Percentiles rank a stretch among this genome's conserved stretches.
These are phyloP conservation scores for Lojkania enalia DNA, from an alignment of 2,329 filamentous ascomycete genomes.

Conservation along the genomic window DNA sequence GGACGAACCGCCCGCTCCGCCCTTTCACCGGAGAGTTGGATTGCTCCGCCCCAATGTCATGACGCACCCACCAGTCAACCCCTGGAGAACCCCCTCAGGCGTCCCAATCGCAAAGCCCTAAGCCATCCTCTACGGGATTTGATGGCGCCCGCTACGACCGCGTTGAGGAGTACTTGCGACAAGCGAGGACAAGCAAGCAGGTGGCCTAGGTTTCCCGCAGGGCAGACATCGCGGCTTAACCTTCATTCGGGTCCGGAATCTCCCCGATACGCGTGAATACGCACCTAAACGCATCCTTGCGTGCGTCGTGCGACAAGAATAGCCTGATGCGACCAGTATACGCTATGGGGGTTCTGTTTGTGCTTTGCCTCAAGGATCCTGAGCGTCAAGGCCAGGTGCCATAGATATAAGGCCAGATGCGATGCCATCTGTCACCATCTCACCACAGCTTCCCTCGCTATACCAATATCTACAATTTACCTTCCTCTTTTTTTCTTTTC, in stretches of 20 bases:
- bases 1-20: too few species aligned
- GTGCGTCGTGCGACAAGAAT: slow-evolving; percentile 1
- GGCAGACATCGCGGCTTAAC: neutral
- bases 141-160: neutral
- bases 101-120: slow-evolving; percentile 1
- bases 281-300: neutral
- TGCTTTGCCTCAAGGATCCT: neutral
- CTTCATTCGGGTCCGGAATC: neutral
- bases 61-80: neutral
- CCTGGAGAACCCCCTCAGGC: neutral
- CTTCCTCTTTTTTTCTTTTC: neutral
- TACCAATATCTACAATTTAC: neutral
- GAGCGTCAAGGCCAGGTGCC: neutral
- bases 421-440: neutral
- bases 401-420: slow-evolving; percentile 1
- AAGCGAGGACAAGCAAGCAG: neutral
- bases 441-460: neutral
- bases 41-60: slow-evolving; percentile 8
- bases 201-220: neutral
- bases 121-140: neutral
- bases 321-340: neutral
- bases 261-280: slow-evolving; percentile 1
- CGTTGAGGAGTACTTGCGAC: slow-evolving; percentile 4
- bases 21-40: too few species aligned
- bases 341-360: slow-evolving; percentile 1